phyloP scores from a whole-genome alignment of 306 rosid species.

The Castanospermum australe region DNA sequence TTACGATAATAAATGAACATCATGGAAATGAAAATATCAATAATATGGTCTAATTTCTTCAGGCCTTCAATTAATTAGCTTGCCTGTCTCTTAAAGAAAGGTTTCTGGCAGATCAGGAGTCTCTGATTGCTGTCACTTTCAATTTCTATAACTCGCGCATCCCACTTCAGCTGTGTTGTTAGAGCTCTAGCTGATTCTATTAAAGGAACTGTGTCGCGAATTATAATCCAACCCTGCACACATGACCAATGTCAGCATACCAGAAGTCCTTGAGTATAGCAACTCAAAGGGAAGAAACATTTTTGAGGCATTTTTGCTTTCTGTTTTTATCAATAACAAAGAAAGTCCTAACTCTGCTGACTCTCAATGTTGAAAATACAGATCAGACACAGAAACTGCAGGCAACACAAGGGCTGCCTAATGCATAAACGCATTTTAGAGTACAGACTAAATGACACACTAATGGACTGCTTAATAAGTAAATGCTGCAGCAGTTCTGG shows the following conservation, averaged over 20 bases:
- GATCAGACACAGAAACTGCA: background rate
- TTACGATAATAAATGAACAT: slow-evolving; percentile 48
- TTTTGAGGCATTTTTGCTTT: background rate
- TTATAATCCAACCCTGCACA: slow-evolving; percentile 91
- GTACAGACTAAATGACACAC: background rate
- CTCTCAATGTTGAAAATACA: background rate
- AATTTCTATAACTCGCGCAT: slow-evolving; percentile 77
- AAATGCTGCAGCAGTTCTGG: background rate
- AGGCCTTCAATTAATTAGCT: slow-evolving; percentile 40
- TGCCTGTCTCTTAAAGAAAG: slow-evolving; percentile 77
- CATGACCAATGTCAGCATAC: slow-evolving; percentile 25
- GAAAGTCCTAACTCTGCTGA: background rate
- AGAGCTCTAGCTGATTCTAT: slow-evolving; percentile 79
- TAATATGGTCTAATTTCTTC: slow-evolving; percentile 42
- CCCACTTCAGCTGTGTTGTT: slow-evolving; percentile 86
- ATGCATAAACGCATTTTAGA: background rate
- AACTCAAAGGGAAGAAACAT: background rate
- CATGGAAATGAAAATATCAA: slow-evolving; percentile 62
- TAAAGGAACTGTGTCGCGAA: slow-evolving; percentile 66
- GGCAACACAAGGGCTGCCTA: background rate
- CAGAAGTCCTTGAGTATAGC: background rate
- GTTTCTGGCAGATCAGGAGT: slow-evolving; percentile 90
- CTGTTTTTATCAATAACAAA: background rate
- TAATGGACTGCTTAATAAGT: background rate
- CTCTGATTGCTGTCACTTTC: slow-evolving; percentile 84